phyloP scores from a whole-genome alignment of 805 yeast genomes.

The Yarrowia porcina region DNA sequence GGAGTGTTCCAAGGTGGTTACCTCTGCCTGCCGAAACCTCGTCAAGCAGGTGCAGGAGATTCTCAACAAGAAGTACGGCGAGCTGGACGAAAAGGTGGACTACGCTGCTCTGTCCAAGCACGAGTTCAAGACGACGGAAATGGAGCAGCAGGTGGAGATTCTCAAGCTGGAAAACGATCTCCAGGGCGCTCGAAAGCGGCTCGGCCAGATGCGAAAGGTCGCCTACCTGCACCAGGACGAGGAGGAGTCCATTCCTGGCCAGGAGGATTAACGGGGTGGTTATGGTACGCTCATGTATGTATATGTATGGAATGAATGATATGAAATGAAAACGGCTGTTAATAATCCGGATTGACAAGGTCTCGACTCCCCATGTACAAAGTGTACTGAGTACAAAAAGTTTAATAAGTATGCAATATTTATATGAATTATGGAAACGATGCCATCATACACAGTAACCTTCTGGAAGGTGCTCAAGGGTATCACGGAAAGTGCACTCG shows the following conservation, averaged over 20 bases:
- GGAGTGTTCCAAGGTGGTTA: conserved; percentile 62
- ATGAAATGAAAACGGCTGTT: neutral
- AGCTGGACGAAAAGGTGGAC: conserved; percentile 48
- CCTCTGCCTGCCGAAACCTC: conserved; percentile 69
- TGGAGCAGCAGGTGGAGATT: conserved; percentile 92
- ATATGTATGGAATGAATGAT: conserved; percentile 1
- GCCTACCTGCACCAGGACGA: conserved; percentile 69
- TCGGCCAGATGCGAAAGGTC: conserved; percentile 79
- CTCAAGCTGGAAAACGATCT: conserved; percentile 75
- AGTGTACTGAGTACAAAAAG: no score
- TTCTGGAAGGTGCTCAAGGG: no score
- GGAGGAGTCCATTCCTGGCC: conserved; percentile 39
- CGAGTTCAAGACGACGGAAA: conserved; percentile 79
- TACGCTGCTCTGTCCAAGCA: conserved; percentile 66
- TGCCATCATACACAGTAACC: no score
- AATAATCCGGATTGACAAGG: no score
- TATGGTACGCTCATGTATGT: neutral
- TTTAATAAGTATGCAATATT: no score
- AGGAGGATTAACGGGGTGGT: neutral
- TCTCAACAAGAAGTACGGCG: conserved; percentile 35
- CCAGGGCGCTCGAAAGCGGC: conserved; percentile 66
- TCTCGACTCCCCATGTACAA: neutral
- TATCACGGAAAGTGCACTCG: no score
- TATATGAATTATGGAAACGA: no score
- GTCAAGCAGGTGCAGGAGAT: conserved; percentile 68